Percentiles rank a stretch among this genome's conserved stretches.
Evolutionary conservation across 2,329 filamentous ascomycete genomes (phyloP).

Genomic region (Aspergillus latus): DNA sequence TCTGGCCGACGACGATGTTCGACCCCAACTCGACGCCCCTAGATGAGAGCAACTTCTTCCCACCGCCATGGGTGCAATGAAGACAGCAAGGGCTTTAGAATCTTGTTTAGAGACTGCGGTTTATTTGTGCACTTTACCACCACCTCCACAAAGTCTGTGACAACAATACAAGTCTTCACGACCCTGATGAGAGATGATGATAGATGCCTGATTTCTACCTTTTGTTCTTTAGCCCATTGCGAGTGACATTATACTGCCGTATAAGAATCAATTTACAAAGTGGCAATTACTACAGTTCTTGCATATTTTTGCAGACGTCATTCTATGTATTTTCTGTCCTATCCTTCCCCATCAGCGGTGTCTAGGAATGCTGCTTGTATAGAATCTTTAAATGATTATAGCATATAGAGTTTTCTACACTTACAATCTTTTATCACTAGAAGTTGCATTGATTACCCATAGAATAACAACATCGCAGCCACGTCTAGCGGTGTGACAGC

Average conservation of each 20-base stretch:
- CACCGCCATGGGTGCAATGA: slow-evolving; percentile 32
- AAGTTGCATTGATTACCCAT: neutral
- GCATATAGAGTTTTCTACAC: slow-evolving; percentile 2
- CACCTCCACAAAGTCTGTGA: slow-evolving; percentile 41
- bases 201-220: slow-evolving; percentile 38
- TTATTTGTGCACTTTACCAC: slow-evolving; percentile 36
- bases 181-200: slow-evolving; percentile 49
- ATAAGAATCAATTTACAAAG: slow-evolving; percentile 35
- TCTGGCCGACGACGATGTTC: slow-evolving; percentile 36
- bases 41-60: slow-evolving; percentile 33
- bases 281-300: slow-evolving; percentile 9
- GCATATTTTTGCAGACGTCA: neutral
- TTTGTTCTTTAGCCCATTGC: slow-evolving; percentile 35
- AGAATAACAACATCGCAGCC: neutral
- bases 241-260: slow-evolving; percentile 30
- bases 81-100: neutral
- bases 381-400: neutral
- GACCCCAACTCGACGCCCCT: slow-evolving; percentile 30
- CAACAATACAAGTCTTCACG: slow-evolving; percentile 33
- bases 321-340: slow-evolving; percentile 3
- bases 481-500: slow-evolving; percentile 5
- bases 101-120: slow-evolving; percentile 23
- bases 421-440: neutral
- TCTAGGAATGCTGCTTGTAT: slow-evolving; percentile 10
- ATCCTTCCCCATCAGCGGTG: neutral